These are phyloP conservation scores for Eutrema japonicum DNA, from an alignment of 345 rosid genomes.

Conservation along the genomic window DNA sequence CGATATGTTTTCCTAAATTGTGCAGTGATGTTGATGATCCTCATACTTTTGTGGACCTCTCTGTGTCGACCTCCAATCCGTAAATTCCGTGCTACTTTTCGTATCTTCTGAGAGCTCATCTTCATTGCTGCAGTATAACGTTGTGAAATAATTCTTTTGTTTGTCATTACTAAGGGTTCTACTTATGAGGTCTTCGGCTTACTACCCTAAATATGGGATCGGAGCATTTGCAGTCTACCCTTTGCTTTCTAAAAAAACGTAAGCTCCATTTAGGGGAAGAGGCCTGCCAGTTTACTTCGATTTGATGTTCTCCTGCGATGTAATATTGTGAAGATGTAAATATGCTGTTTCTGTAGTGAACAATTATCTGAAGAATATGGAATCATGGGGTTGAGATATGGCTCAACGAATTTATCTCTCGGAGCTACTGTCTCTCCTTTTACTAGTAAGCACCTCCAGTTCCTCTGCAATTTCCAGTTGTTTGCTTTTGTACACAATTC, in stretches of 20 bases:
- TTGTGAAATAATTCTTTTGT: conserved; percentile 26
- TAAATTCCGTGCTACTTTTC: conserved; percentile 44
- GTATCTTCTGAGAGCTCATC: neutral
- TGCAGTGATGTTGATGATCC: conserved; percentile 87
- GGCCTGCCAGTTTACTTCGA: neutral
- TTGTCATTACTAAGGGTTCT: conserved; percentile 55
- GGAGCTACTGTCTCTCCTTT: conserved; percentile 75
- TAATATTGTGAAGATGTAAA: neutral
- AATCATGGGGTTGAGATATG: conserved; percentile 86
- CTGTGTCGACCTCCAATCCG: conserved; percentile 79
- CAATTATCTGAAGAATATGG: conserved; percentile 60
- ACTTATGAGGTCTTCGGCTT: conserved; percentile 70
- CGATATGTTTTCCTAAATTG: conserved; percentile 2
- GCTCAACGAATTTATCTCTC: conserved; percentile 65
- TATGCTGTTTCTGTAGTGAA: conserved; percentile 44
- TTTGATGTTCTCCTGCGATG: neutral
- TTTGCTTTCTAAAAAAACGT: conserved; percentile 62
- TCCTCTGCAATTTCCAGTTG: neutral
- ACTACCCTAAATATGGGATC: conserved; percentile 71
- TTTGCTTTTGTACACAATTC: neutral
- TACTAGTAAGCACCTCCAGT: conserved; percentile 46
- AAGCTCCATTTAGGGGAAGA: conserved; percentile 11
- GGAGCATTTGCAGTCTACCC: conserved; percentile 86
- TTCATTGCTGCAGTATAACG: neutral
- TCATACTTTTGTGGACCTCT: conserved; percentile 88